Evolutionary conservation across 768 basidiomycete genomes (phyloP).

Genomic region (Scleroderma citrinum): DNA sequence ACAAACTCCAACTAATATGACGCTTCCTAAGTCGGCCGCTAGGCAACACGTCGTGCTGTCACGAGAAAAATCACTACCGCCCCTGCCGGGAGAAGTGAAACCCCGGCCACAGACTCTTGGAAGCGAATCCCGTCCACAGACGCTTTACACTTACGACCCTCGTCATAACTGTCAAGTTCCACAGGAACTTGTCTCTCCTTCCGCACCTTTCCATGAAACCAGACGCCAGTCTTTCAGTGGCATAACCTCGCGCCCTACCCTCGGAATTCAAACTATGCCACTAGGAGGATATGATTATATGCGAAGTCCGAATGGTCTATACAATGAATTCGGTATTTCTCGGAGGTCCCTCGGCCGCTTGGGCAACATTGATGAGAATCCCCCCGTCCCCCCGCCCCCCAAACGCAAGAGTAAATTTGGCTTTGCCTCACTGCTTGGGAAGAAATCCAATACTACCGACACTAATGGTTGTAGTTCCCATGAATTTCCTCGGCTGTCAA

Average conservation of each 20-base stretch:
- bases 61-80: slow-evolving; percentile 74
- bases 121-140: slow-evolving; percentile 50
- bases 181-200: slow-evolving; percentile 54
- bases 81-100: slow-evolving; percentile 56
- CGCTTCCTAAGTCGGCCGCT: slow-evolving; percentile 17
- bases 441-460: slow-evolving; percentile 32
- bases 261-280: slow-evolving; percentile 48
- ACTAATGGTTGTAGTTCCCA: slow-evolving; percentile 34
- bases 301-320: slow-evolving; percentile 37
- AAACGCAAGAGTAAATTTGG: slow-evolving; percentile 77
- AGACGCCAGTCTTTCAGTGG: slow-evolving; percentile 79
- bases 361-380: slow-evolving; percentile 25
- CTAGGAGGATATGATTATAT: slow-evolving; percentile 30
- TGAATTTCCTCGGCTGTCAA: slow-evolving; percentile 44
- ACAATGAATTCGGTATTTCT: slow-evolving; percentile 72
- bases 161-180: slow-evolving; percentile 39
- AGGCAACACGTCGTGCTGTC: slow-evolving; percentile 24
- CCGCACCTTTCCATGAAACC: slow-evolving; percentile 59
- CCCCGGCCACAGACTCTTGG: slow-evolving; percentile 31
- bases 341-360: slow-evolving; percentile 47
- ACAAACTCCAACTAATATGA: slow-evolving; percentile 31
- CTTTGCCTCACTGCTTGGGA: slow-evolving; percentile 60
- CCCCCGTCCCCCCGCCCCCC: slow-evolving; percentile 27
- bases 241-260: slow-evolving; percentile 49
- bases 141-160: slow-evolving; percentile 57